Evolutionary conservation across 495 filamentous ascomycete genomes (phyloP).

Genomic region (Alectoria sarmentosa): DNA sequence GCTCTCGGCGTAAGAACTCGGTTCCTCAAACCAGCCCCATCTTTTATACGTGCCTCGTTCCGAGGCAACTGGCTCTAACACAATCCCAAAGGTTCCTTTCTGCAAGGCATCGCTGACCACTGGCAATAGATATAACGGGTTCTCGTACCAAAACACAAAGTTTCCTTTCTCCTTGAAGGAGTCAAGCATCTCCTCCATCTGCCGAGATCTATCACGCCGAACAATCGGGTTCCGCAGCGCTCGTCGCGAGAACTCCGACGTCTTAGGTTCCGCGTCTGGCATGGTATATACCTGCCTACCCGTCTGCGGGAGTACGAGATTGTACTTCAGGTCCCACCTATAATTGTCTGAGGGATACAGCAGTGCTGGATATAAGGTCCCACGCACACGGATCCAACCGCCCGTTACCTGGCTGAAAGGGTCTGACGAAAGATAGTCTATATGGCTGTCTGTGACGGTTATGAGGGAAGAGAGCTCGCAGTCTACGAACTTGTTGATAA

Average conservation of each 20-base stretch:
- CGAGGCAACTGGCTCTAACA: not conserved
- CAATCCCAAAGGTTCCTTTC: not conserved
- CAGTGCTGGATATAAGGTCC: not conserved
- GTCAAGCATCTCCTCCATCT: not conserved
- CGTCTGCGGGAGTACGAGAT: not conserved
- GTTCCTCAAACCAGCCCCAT: not conserved
- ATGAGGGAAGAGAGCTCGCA: constrained; percentile 10
- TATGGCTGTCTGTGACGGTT: constrained; percentile 9
- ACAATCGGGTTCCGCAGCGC: not conserved
- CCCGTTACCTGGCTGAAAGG: constrained; percentile 9
- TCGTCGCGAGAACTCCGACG: not conserved
- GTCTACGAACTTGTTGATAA: constrained; percentile 8
- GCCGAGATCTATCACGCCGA: not conserved
- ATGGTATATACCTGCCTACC: not conserved
- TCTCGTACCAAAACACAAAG: not conserved
- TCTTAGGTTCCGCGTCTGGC: not conserved
- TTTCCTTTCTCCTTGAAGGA: not conserved
- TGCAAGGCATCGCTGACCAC: not conserved
- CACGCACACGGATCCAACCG: constrained; percentile 10
- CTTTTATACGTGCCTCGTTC: constrained; percentile 3
- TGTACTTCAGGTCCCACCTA: not conserved
- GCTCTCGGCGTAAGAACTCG: not conserved
- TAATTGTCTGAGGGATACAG: not conserved
- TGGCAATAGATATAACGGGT: not conserved
- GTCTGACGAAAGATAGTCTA: constrained; percentile 2